Base-by-base conservation (phyloP, 306 rosid species). In the Castanea sativa region DNA sequence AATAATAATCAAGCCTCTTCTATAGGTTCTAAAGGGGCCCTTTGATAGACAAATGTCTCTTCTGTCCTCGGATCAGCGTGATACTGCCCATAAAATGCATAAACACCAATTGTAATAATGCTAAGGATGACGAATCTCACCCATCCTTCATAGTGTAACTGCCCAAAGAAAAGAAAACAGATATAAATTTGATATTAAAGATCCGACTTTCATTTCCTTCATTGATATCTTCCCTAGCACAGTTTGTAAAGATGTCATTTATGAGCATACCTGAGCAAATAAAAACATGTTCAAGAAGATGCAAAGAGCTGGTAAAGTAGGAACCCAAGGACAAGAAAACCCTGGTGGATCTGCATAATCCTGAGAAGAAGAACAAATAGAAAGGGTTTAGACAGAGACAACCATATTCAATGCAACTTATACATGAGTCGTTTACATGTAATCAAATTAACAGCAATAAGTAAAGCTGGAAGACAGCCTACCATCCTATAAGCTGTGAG, bases 131-230 rank as follows among this genome's bases (percentile, higher is more conserved):
- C 87, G 79, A 95, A 95, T 91, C 99, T 89, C 79, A 91, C 82
- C 99, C 98, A 90, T 64, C 98, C 98, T 91, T 93, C 98, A 23
- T 88, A 45, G 83, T 95, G 98, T 76, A 93, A 82, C 98, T 95
- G 96, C 75, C 78, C 64, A 87, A 73, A 58, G 27, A 57, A 74
- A 9, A 69, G 59, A 59, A 78, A 69, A 72, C 10, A 73, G n/a
- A 27, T 6, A 83, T 81, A 71, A 77, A 25, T 76, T 81, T 16
- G 23, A 27, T 52, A 76, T 41, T 45, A 13, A 18, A 68, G 55
- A 71, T 73, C 27, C 60, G 76, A 69, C 51, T 79, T 53, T 23
- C 73, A 64, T 59, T 9, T 10, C 16, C 23, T 57, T 32, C 58
- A 25, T 20, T 20, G 13, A 69, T 61, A 35, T 21, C 43, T 23